Conservation (phyloP, 305 asterid species). For the Nicotiana rustica region DNA sequence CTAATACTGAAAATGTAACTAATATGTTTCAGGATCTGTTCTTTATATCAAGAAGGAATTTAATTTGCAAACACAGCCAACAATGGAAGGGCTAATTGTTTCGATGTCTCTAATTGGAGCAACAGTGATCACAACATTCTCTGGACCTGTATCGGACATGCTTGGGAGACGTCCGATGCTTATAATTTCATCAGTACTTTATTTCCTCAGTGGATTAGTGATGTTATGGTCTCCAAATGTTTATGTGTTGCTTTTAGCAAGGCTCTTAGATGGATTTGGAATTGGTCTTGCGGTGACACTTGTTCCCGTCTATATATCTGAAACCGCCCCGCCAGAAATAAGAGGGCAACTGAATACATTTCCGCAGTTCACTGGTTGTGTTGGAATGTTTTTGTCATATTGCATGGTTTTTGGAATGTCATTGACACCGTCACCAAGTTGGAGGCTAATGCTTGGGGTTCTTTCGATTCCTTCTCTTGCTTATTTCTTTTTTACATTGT, state of each 20-base stretch:
- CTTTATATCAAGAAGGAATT: constrained; percentile 90
- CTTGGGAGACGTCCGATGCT: constrained; percentile 95
- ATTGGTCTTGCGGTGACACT: constrained; percentile 94
- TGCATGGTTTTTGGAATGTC: constrained; percentile 96
- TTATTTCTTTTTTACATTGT: constrained; percentile 64
- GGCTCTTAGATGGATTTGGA: constrained; percentile 94
- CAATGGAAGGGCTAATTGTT: constrained; percentile 87
- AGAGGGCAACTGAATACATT: constrained; percentile 81
- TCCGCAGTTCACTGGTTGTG: constrained; percentile 89
- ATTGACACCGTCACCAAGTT: constrained; percentile 69
- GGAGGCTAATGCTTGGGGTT: constrained; percentile 97
- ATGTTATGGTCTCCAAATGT: constrained; percentile 95
- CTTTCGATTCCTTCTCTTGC: constrained; percentile 75
- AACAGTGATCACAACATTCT: constrained; percentile 78
- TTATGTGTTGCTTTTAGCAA: constrained; percentile 74
- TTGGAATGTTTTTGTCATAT: constrained; percentile 86
- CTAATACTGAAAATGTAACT: background rate
- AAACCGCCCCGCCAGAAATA: constrained; percentile 94
- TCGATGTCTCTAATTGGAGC: constrained; percentile 98
- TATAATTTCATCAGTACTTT: constrained; percentile 73
- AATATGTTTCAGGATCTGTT: constrained; percentile 70
- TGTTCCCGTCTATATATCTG: constrained; percentile 91
- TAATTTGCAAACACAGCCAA: constrained; percentile 71
- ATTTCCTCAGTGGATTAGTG: constrained; percentile 78
- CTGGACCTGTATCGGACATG: constrained; percentile 80